phyloP scores from a whole-genome alignment of 2,329 filamentous ascomycete genomes.

The Capronia coronata region DNA sequence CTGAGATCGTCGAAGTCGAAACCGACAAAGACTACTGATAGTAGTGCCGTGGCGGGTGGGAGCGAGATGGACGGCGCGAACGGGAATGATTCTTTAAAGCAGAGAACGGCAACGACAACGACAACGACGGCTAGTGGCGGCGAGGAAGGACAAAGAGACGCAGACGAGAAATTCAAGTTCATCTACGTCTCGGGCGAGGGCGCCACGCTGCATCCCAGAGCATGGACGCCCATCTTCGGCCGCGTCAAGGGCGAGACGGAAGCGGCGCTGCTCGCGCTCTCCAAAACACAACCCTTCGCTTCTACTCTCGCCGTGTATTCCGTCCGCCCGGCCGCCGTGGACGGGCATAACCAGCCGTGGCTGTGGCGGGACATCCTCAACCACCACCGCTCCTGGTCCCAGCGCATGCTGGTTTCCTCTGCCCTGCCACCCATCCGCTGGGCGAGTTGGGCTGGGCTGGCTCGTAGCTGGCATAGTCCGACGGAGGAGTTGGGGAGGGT shows the following conservation, averaged over 20 bases:
- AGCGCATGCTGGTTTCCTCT: slow-evolving; percentile 28
- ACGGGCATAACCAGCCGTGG: slow-evolving; percentile 41
- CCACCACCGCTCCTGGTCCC: slow-evolving; percentile 27
- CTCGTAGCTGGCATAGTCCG: slow-evolving; percentile 26
- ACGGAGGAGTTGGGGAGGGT: slow-evolving; percentile 45
- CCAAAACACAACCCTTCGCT: slow-evolving; percentile 35
- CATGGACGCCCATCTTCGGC: slow-evolving; percentile 53
- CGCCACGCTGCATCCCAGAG: slow-evolving; percentile 52
- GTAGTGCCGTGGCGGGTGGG: too few species aligned
- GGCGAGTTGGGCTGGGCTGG: background rate
- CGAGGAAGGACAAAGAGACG: background rate
- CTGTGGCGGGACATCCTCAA: slow-evolving; percentile 33
- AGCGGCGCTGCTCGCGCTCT: slow-evolving; percentile 50
- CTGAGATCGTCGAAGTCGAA: slow-evolving; percentile 33
- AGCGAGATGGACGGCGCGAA: too few species aligned
- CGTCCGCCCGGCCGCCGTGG: slow-evolving; percentile 56
- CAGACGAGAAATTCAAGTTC: slow-evolving; percentile 20
- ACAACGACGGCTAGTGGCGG: background rate
- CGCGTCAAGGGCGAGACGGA: slow-evolving; percentile 64
- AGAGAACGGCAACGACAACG: background rate
- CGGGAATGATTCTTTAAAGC: too few species aligned
- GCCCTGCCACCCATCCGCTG: slow-evolving; percentile 22
- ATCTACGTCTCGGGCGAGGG: slow-evolving; percentile 52
- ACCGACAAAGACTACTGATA: background rate
- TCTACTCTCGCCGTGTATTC: slow-evolving; percentile 50